Evolutionary conservation across 78 protist species (phyloP).

Genomic region (Reticulomyxa filosa): DNA sequence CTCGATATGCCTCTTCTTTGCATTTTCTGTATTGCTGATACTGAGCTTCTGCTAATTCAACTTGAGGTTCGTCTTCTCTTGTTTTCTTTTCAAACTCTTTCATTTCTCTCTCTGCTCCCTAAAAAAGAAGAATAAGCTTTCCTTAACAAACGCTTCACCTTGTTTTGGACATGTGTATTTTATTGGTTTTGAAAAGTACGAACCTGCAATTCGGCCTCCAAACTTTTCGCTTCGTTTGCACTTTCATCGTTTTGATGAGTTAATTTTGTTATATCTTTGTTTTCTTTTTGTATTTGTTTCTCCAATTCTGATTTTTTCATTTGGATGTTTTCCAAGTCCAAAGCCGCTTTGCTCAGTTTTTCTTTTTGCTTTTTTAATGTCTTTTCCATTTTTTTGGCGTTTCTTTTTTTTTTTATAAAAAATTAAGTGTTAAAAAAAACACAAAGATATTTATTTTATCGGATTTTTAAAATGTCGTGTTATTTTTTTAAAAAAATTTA

Average conservation of each 20-base stretch:
- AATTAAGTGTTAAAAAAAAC: too few relatives aligned
- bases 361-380: constrained; percentile 43
- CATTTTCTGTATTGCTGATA: neutral
- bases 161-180: too few relatives aligned
- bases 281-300: neutral
- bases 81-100: neutral
- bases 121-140: too few relatives aligned
- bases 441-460: too few relatives aligned
- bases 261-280: neutral
- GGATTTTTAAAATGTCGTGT: too few relatives aligned
- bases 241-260: neutral
- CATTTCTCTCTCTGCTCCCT: neutral
- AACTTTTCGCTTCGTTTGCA: neutral
- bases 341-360: constrained; percentile 19
- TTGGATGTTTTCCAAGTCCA: neutral
- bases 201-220: constrained; percentile 1
- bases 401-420: too few relatives aligned
- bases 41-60: neutral
- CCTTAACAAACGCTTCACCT: too few relatives aligned
- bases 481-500: too few relatives aligned
- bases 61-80: neutral
- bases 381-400: too few relatives aligned
- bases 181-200: too few relatives aligned
- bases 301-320: neutral
- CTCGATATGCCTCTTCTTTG: neutral